phyloP scores from a whole-genome alignment of 768 basidiomycete species.

The Nevesoporus exiguus region DNA sequence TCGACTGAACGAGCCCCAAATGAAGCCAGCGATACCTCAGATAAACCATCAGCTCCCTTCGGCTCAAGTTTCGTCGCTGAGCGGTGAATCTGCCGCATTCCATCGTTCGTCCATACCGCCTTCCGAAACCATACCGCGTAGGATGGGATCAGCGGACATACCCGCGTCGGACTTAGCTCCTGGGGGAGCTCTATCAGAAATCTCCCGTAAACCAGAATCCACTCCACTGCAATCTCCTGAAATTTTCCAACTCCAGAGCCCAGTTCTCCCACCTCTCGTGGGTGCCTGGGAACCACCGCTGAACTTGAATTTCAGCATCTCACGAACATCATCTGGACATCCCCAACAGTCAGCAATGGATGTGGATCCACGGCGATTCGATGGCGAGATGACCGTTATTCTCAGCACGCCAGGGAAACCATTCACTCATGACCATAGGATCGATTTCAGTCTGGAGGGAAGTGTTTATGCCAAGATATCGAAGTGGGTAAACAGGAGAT shows the following conservation, averaged over 20 bases:
- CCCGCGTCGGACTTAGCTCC: background rate
- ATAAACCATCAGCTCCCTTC: background rate
- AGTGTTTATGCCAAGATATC: conserved; percentile 25
- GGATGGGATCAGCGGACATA: background rate
- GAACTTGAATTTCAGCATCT: conserved; percentile 16
- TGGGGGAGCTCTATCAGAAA: background rate
- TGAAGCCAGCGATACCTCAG: background rate
- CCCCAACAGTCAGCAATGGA: background rate
- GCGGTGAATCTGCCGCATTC: background rate
- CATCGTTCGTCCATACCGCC: background rate
- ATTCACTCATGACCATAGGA: conserved; percentile 15
- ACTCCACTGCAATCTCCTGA: background rate
- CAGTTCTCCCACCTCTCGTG: conserved; percentile 12
- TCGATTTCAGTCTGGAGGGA: conserved; percentile 32
- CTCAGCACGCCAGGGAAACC: conserved; percentile 17
- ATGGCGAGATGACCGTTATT: conserved; percentile 19
- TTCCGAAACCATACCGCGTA: background rate
- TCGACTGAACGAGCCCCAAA: background rate
- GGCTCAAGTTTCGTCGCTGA: background rate
- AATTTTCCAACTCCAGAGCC: background rate
- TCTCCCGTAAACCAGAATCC: background rate
- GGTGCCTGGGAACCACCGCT: conserved; percentile 14
- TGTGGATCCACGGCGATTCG: conserved; percentile 7
- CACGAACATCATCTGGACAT: background rate
- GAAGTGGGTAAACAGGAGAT: conserved; percentile 37